phyloP scores from a whole-genome alignment of 441 rosid genomes.

The Adansonia grandidieri region DNA sequence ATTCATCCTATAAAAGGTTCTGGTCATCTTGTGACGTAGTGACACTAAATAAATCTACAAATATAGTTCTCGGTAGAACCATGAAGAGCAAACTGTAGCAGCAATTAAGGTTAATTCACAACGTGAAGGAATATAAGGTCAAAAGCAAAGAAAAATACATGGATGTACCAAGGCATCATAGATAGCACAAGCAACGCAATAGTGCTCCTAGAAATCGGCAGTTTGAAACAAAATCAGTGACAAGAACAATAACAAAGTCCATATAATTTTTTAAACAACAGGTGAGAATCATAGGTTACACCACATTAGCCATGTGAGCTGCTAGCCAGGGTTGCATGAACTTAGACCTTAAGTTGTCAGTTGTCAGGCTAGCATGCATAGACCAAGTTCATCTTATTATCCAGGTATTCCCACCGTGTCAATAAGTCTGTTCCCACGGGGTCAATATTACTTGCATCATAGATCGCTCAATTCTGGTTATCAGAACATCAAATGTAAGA shows the following conservation, averaged over 20 bases:
- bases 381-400: slow-evolving; percentile 1
- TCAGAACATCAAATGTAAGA: slow-evolving; percentile 36
- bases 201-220: slow-evolving; percentile 68
- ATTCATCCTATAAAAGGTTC: too few species aligned
- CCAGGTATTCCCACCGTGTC: background rate
- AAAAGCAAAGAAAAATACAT: background rate
- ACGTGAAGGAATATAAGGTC: background rate
- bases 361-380: background rate
- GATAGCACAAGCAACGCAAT: slow-evolving; percentile 59
- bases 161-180: slow-evolving; percentile 76
- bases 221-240: slow-evolving; percentile 5
- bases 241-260: background rate
- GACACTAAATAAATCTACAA: background rate
- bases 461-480: slow-evolving; percentile 78
- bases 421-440: slow-evolving; percentile 24
- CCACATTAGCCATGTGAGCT: slow-evolving; percentile 14
- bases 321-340: slow-evolving; percentile 27
- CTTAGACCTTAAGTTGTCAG: slow-evolving; percentile 20
- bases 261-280: background rate
- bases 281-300: slow-evolving; percentile 14
- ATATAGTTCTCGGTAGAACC: background rate
- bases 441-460: slow-evolving; percentile 90
- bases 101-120: slow-evolving; percentile 9
- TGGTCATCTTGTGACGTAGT: too few species aligned
- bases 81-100: background rate